phyloP scores from a whole-genome alignment of 2,329 filamentous ascomycete species.

The Colletotrichum kahawae region DNA sequence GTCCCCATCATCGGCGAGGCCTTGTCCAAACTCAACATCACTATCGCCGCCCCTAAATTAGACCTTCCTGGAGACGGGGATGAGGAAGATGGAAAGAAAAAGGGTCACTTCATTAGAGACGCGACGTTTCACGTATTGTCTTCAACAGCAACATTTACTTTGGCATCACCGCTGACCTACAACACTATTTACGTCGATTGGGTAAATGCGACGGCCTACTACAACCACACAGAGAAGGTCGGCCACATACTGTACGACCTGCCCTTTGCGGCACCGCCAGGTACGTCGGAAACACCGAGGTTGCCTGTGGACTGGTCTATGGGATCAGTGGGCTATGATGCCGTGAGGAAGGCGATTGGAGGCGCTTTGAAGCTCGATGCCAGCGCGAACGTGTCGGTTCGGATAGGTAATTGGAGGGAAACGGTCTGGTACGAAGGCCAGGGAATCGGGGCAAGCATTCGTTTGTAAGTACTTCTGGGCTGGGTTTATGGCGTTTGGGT shows the following conservation, averaged over 20 bases:
- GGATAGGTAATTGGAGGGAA: slow-evolving; percentile 77
- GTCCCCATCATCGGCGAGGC: slow-evolving; percentile 75
- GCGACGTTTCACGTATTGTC: slow-evolving; percentile 87
- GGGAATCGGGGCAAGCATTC: slow-evolving; percentile 72
- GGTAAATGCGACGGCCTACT: slow-evolving; percentile 84
- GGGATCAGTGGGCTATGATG: slow-evolving; percentile 81
- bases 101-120: slow-evolving; percentile 78
- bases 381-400: slow-evolving; percentile 74
- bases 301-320: slow-evolving; percentile 84
- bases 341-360: slow-evolving; percentile 79
- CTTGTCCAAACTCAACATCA: slow-evolving; percentile 73
- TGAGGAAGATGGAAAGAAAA: slow-evolving; percentile 45
- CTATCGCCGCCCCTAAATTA: slow-evolving; percentile 73
- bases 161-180: slow-evolving; percentile 77
- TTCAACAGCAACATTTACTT: slow-evolving; percentile 83
- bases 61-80: slow-evolving; percentile 57
- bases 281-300: slow-evolving; percentile 72
- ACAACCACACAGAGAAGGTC: slow-evolving; percentile 79
- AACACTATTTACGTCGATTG: slow-evolving; percentile 78
- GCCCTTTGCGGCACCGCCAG: slow-evolving; percentile 79
- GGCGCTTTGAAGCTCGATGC: slow-evolving; percentile 82
- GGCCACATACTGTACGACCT: slow-evolving; percentile 78
- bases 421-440: slow-evolving; percentile 72
- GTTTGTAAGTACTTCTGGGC: slow-evolving; percentile 42
- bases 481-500: background rate